Evolutionary conservation across 2,329 filamentous ascomycete genomes (phyloP).

Genomic region (Didymosphaeria variabile): DNA sequence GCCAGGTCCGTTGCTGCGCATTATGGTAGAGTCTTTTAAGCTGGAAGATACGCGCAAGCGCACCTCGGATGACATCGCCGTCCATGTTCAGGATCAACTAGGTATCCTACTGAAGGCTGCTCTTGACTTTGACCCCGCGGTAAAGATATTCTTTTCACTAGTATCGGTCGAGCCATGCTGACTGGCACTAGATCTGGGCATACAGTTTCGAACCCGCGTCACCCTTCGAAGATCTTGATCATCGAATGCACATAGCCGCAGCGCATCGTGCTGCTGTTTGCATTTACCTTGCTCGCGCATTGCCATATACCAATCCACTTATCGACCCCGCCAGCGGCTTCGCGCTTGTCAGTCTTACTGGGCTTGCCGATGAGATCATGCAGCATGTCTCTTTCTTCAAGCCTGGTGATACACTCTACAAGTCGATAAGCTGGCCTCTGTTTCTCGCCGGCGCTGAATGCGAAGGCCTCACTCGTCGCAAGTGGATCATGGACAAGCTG

Average conservation of each 20-base stretch:
- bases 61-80: conserved; percentile 19
- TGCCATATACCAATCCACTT: conserved; percentile 44
- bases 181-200: conserved; percentile 33
- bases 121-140: conserved; percentile 41
- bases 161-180: neutral
- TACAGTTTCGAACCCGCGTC: conserved; percentile 42
- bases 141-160: neutral
- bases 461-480: conserved; percentile 56
- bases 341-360: conserved; percentile 45
- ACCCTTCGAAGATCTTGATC: conserved; percentile 43
- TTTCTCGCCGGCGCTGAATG: conserved; percentile 68
- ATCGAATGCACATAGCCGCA: conserved; percentile 48
- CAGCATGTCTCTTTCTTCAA: conserved; percentile 61
- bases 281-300: conserved; percentile 47
- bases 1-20: conserved; percentile 44
- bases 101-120: conserved; percentile 35
- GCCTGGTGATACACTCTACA: conserved; percentile 63
- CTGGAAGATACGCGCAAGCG: conserved; percentile 36
- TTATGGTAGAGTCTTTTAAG: conserved; percentile 49
- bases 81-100: conserved; percentile 37
- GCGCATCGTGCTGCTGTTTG: conserved; percentile 53
- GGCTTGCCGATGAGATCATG: conserved; percentile 61
- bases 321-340: conserved; percentile 52
- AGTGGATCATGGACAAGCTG: conserved; percentile 61
- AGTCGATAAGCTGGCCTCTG: conserved; percentile 68